These are phyloP conservation scores for Taiozyma sp. DNA, from an alignment of 1,139 yeast species.

Conservation along the genomic window DNA sequence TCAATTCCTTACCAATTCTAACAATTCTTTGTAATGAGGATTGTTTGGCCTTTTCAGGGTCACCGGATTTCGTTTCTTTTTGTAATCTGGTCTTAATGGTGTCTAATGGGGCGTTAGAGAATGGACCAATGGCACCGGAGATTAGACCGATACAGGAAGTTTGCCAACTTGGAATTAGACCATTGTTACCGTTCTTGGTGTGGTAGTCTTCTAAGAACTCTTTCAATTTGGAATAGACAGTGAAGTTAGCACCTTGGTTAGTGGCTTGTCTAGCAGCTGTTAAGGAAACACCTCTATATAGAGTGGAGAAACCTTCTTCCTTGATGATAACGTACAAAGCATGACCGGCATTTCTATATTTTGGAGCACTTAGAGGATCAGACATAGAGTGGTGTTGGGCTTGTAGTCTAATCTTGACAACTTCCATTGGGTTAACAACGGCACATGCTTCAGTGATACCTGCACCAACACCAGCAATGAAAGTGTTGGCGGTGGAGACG, in stretches of 20 bases:
- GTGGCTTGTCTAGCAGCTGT: slow-evolving; percentile 98
- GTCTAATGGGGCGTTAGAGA: slow-evolving; percentile 96
- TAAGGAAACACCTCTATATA: slow-evolving; percentile 91
- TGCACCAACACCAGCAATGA: slow-evolving; percentile 94
- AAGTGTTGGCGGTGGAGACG: slow-evolving; percentile 66
- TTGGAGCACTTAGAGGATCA: slow-evolving; percentile 63
- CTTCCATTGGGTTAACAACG: slow-evolving; percentile 96
- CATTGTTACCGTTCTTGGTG: slow-evolving; percentile 33
- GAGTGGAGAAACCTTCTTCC: slow-evolving; percentile 86
- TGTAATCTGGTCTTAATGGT: slow-evolving; percentile 97
- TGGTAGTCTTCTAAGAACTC: slow-evolving; percentile 66
- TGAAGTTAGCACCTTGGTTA: slow-evolving; percentile 97
- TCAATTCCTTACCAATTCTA: slow-evolving; percentile 74
- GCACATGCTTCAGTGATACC: slow-evolving; percentile 95
- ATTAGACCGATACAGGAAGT: slow-evolving; percentile 87
- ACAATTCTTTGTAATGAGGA: slow-evolving; percentile 55
- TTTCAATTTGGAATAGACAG: slow-evolving; percentile 85
- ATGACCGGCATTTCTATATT: slow-evolving; percentile 90
- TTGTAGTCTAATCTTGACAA: slow-evolving; percentile 91
- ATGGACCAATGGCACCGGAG: slow-evolving; percentile 97
- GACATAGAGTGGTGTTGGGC: slow-evolving; percentile 90
- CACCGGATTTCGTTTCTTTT: slow-evolving; percentile 73
- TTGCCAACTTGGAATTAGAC: slow-evolving; percentile 80
- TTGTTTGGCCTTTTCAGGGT: slow-evolving; percentile 38
- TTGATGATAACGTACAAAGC: slow-evolving; percentile 77